These are phyloP conservation scores for Niebla homalea DNA, from an alignment of 495 filamentous ascomycete species.

Conservation along the genomic window DNA sequence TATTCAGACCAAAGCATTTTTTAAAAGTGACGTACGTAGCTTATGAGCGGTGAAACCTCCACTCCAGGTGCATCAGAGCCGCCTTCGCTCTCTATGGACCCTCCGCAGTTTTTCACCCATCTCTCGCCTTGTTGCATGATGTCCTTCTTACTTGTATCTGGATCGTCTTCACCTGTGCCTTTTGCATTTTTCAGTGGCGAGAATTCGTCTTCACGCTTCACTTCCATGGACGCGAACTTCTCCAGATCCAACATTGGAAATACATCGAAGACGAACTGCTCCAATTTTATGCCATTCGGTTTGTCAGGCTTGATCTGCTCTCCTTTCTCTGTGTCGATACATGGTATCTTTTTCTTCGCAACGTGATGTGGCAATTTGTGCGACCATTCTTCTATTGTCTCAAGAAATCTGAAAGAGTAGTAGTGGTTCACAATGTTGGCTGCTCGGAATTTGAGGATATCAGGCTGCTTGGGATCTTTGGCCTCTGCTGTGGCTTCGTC, in stretches of 20 bases:
- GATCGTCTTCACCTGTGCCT: slow-evolving; percentile 85
- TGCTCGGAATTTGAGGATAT: slow-evolving; percentile 85
- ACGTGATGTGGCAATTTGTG: slow-evolving; percentile 88
- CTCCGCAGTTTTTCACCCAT: slow-evolving; percentile 72
- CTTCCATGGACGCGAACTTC: slow-evolving; percentile 91
- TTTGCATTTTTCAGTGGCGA: slow-evolving; percentile 93
- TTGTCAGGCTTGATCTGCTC: slow-evolving; percentile 75
- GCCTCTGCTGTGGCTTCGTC: slow-evolving; percentile 76
- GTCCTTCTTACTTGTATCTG: slow-evolving; percentile 77
- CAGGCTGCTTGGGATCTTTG: slow-evolving; percentile 68
- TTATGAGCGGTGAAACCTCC: slow-evolving; percentile 85
- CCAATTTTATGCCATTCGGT: slow-evolving; percentile 96
- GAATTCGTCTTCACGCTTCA: slow-evolving; percentile 95
- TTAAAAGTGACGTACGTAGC: slow-evolving; percentile 55
- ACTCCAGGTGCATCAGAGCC: slow-evolving; percentile 51
- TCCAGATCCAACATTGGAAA: slow-evolving; percentile 79
- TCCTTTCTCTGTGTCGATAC: slow-evolving; percentile 60
- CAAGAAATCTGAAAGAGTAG: slow-evolving; percentile 89
- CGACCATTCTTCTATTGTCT: slow-evolving; percentile 74
- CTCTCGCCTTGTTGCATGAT: slow-evolving; percentile 79
- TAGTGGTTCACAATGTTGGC: slow-evolving; percentile 99
- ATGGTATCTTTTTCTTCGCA: slow-evolving; percentile 95
- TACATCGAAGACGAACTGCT: slow-evolving; percentile 98
- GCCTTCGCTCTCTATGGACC: slow-evolving; percentile 54
- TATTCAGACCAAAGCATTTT: slow-evolving; percentile 2